Conservation (phyloP, 192 early-diverging fungal species). For the Linnemannia exigua region DNA sequence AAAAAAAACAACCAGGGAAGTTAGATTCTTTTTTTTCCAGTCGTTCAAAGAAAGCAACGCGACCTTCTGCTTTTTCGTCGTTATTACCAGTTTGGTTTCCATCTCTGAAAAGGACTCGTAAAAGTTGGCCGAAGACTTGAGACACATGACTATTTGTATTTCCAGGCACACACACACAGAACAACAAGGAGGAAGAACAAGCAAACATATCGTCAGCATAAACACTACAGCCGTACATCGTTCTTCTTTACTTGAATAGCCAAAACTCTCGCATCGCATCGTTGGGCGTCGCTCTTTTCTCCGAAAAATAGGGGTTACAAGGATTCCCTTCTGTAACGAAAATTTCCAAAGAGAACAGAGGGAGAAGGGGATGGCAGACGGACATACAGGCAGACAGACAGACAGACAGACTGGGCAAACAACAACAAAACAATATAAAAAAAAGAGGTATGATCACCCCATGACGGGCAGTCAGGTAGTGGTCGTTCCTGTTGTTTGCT, state of each 20-base stretch:
- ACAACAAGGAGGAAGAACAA: constrained; percentile 2
- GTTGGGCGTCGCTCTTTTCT: constrained; percentile 2
- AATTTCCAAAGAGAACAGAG: neutral
- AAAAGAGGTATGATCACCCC: constrained; percentile 14
- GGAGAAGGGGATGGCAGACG: too few relatives aligned
- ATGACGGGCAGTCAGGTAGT: neutral
- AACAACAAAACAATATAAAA: neutral
- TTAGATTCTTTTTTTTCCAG: neutral
- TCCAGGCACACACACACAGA: neutral
- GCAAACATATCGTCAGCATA: neutral
- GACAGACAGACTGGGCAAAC: neutral
- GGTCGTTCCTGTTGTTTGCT: neutral
- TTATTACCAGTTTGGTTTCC: constrained; percentile 56
- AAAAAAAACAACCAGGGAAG: neutral
- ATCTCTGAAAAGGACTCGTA: constrained; percentile 58
- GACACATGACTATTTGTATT: constrained; percentile 57
- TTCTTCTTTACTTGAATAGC: neutral
- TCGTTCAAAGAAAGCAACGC: neutral
- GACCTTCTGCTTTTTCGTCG: neutral
- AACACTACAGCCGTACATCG: constrained; percentile 4
- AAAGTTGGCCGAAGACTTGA: constrained; percentile 62
- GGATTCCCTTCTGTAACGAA: neutral
- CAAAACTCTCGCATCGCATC: neutral
- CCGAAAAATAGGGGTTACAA: constrained; percentile 1
- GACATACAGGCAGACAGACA: too few relatives aligned